Base-by-base conservation (phyloP, 2,329 filamentous ascomycete genomes). In the Hymenoscyphus repandus region DNA sequence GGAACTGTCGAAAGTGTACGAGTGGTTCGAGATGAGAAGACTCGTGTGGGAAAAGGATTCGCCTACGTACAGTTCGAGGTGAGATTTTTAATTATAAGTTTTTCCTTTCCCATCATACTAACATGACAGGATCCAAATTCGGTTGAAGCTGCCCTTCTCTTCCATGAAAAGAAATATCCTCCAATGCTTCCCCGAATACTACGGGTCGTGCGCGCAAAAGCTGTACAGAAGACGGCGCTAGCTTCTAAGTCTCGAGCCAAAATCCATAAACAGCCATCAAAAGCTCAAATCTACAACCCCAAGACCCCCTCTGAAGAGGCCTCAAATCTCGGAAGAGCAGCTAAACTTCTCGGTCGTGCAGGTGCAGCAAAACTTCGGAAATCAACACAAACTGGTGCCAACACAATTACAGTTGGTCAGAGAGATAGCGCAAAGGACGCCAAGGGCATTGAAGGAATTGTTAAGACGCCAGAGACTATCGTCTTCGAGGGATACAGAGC, bases 21-120 rank as follows among this genome's bases (percentile, higher is more conserved):
- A 32, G 90, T 99, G 17, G 81, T 96, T 45, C 83, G 93, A 49
- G 93, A 99, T 65, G 77, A 88, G 56, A 86, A 87, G 59, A 99
- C 95, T 6, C 82, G 95, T 45, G 89, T 99, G 30, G 90, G 93
- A 63, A 99, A 99, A 68, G 93, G 93, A 4, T 90, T 99, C 65
- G 95, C 95, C 55, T 99, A 99, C 64, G 92, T 99, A 13, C 93
- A 99, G 66, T 99, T 99, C 70, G 82, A 85, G 64, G 82, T 83
- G 62, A 72, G 74, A 69, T 40, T 32, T 13, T 49, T 59, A 50
- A 54, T 38, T 13, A 27, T 9, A 15, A 45, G 31, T 20, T 3
- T 18, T 49, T 47, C 7, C 44, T n/a, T 20, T 45, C 38, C 27
- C 39, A 36, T 10, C 41, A 41, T 36, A 45, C 59, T 64, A 56